phyloP scores from a whole-genome alignment of 2,329 filamentous ascomycete species.

The Emmonsiellopsis sp. region DNA sequence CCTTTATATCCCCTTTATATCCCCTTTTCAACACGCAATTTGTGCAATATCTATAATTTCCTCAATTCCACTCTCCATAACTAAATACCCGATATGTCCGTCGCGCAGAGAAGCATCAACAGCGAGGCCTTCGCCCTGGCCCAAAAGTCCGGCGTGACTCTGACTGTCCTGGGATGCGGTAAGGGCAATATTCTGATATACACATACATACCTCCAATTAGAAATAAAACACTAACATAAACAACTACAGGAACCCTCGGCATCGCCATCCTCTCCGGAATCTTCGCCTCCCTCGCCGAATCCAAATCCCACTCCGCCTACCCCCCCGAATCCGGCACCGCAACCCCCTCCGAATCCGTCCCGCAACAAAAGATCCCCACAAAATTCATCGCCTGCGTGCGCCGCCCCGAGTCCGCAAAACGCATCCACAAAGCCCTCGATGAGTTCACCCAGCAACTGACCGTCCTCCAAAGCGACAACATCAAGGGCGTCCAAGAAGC shows the following conservation, averaged over 20 bases:
- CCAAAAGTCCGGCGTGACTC: conserved; percentile 43
- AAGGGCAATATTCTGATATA: conserved; percentile 23
- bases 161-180: conserved; percentile 78
- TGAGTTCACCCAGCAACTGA: conserved; percentile 53
- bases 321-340: conserved; percentile 29
- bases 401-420: conserved; percentile 58
- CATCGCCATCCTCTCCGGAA: conserved; percentile 71
- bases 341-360: conserved; percentile 27
- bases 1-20: background rate
- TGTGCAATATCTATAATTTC: background rate
- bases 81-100: background rate
- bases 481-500: conserved; percentile 56
- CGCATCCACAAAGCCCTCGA: conserved; percentile 58
- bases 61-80: background rate
- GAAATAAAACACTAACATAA: background rate
- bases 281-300: conserved; percentile 60
- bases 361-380: conserved; percentile 55
- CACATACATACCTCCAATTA: background rate
- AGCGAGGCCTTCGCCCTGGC: conserved; percentile 25
- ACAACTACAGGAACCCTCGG: conserved; percentile 63
- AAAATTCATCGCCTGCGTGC: conserved; percentile 73
- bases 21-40: background rate
- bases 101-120: conserved; percentile 2
- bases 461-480: conserved; percentile 64
- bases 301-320: conserved; percentile 32